phyloP scores from a whole-genome alignment of 2,329 filamentous ascomycete species.

The Botrytis fabae region DNA sequence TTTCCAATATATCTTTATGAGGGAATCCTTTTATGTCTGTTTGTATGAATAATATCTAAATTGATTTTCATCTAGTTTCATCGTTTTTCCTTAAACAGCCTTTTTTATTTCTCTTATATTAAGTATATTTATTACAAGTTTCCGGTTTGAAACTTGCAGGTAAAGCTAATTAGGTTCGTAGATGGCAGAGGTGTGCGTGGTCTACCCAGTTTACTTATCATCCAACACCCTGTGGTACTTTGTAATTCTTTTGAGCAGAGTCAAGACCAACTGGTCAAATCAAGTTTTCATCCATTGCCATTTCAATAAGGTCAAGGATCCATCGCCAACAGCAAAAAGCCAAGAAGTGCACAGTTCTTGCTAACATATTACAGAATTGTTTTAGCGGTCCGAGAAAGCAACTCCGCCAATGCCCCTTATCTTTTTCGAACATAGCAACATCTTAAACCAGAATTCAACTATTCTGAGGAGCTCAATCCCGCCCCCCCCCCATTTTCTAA shows the following conservation, averaged over 20 bases:
- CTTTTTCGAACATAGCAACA: slow-evolving; percentile 12
- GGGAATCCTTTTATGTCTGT: too few relatives aligned
- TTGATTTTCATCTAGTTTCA: too few relatives aligned
- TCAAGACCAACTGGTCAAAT: background rate
- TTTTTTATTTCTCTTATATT: too few relatives aligned
- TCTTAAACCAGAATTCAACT: background rate
- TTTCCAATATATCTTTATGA: too few relatives aligned
- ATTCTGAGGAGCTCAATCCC: background rate
- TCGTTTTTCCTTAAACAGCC: too few relatives aligned
- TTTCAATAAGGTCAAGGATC: slow-evolving; percentile 1
- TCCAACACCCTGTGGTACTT: background rate
- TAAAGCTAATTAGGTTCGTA: background rate
- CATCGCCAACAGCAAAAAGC: background rate
- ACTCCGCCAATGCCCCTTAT: background rate
- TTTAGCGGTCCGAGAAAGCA: background rate
- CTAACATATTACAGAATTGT: background rate
- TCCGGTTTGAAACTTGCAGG: background rate
- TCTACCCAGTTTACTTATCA: background rate
- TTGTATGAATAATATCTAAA: too few relatives aligned
- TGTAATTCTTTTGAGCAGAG: slow-evolving; percentile 4
- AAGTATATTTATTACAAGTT: too few relatives aligned
- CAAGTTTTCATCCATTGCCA: background rate
- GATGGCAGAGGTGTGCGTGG: slow-evolving; percentile 9
- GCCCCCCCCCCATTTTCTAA: background rate
- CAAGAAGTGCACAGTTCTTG: background rate